Conservation (phyloP, 371 early-diverging fungal species). For the Rhizopus delemar region DNA sequence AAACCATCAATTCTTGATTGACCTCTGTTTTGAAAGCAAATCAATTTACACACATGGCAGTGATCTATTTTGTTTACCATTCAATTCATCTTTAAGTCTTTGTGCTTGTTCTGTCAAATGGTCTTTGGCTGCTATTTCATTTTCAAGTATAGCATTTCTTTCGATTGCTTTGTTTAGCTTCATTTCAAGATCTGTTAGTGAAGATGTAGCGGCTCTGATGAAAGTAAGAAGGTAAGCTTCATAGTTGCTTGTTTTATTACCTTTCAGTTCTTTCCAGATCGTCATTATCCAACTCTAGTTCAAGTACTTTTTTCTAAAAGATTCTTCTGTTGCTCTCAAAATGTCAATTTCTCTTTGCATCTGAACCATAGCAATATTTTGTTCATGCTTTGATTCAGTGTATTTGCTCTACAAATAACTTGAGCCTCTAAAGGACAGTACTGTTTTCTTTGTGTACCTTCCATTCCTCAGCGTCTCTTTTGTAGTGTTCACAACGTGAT, state of each 20-base stretch:
- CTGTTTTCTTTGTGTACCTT: constrained; percentile 47
- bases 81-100: constrained; percentile 77
- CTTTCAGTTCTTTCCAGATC: constrained; percentile 52
- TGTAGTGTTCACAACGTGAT: constrained; percentile 54
- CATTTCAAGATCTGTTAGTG: constrained; percentile 70
- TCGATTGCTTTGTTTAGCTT: constrained; percentile 73
- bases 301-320: constrained; percentile 73
- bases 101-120: constrained; percentile 72
- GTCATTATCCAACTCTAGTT: constrained; percentile 79
- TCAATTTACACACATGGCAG: background rate
- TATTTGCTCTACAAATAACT: constrained; percentile 37
- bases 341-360: constrained; percentile 78
- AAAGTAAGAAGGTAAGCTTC: background rate
- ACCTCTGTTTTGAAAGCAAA: constrained; percentile 38
- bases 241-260: background rate
- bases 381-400: constrained; percentile 56
- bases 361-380: constrained; percentile 63
- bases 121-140: constrained; percentile 70
- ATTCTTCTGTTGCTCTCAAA: constrained; percentile 70
- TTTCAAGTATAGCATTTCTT: constrained; percentile 65
- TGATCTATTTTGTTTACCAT: constrained; percentile 37
- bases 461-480: constrained; percentile 71
- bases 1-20: constrained; percentile 58
- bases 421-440: background rate
- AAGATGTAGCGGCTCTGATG: constrained; percentile 66